Percentiles rank a stretch among this genome's conserved stretches.
phyloP scores from a whole-genome alignment of 176 grass and related monocot species.

The Pontederia crassipes region DNA sequence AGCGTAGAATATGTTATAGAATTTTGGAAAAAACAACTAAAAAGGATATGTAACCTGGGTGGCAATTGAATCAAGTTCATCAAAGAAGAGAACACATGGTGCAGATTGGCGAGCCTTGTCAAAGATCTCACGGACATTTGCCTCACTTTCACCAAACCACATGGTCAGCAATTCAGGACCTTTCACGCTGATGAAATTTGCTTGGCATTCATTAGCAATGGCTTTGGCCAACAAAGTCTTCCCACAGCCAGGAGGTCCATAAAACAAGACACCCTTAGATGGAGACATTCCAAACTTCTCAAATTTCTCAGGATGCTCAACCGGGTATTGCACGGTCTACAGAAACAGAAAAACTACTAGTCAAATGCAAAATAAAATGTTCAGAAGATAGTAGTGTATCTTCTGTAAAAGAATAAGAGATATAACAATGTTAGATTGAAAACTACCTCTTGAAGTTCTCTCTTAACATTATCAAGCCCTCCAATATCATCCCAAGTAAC shows the following conservation, averaged over 20 bases:
- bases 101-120: constrained; percentile 16
- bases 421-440: neutral
- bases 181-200: constrained; percentile 15
- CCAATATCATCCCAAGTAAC: constrained; percentile 9
- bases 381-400: neutral
- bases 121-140: constrained; percentile 7
- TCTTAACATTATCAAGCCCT: constrained; percentile 4
- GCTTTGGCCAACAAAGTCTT: neutral
- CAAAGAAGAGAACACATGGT: constrained; percentile 3
- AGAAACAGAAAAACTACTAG: neutral
- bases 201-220: constrained; percentile 12
- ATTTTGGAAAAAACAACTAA: neutral
- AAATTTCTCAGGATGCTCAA: constrained; percentile 13
- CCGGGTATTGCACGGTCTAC: neutral
- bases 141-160: constrained; percentile 18
- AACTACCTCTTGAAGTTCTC: constrained; percentile 4
- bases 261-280: constrained; percentile 15
- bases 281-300: constrained; percentile 21
- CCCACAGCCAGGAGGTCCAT: constrained; percentile 1
- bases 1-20: neutral
- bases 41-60: constrained; percentile 4
- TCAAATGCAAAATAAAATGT: neutral
- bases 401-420: neutral
- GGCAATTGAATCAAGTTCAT: constrained; percentile 14
- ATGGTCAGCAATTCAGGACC: constrained; percentile 12